phyloP scores from a whole-genome alignment of 2,329 filamentous ascomycete genomes.

The Cladosporium sp. region DNA sequence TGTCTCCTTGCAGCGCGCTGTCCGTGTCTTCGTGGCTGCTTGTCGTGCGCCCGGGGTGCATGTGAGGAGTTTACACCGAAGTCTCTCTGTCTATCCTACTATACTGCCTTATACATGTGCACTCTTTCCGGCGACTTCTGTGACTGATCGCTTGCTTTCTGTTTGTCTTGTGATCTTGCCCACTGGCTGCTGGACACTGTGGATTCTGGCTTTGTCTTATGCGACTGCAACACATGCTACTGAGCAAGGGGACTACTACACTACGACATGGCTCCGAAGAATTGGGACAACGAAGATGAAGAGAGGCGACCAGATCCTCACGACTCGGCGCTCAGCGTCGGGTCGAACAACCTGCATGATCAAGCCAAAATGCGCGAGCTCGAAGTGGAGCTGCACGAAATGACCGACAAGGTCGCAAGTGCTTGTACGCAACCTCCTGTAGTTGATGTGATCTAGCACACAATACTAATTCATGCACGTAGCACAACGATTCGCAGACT shows the following conservation, averaged over 20 bases:
- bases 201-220: neutral
- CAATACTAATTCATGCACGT: neutral
- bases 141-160: neutral
- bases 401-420: conserved; percentile 67
- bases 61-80: neutral
- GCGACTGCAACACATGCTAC: conserved; percentile 1
- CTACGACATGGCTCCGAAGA: conserved; percentile 5
- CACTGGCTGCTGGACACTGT: neutral
- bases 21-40: neutral
- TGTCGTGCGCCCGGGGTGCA: neutral
- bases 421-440: conserved; percentile 42
- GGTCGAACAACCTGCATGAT: conserved; percentile 14
- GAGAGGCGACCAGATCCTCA: conserved; percentile 26
- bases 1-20: neutral
- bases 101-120: neutral
- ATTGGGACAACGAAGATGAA: neutral
- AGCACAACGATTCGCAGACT: conserved; percentile 60
- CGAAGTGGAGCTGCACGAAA: conserved; percentile 63
- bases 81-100: neutral
- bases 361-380: conserved; percentile 53
- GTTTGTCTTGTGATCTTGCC: neutral
- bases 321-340: conserved; percentile 52
- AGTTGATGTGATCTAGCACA: no score
- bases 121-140: neutral
- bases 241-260: neutral